A percentile compares a stretch with the other conserved stretches of the same genome.
Evolutionary conservation across 1,284 basidiomycete species (phyloP).

Genomic region (Trametes pubescens): DNA sequence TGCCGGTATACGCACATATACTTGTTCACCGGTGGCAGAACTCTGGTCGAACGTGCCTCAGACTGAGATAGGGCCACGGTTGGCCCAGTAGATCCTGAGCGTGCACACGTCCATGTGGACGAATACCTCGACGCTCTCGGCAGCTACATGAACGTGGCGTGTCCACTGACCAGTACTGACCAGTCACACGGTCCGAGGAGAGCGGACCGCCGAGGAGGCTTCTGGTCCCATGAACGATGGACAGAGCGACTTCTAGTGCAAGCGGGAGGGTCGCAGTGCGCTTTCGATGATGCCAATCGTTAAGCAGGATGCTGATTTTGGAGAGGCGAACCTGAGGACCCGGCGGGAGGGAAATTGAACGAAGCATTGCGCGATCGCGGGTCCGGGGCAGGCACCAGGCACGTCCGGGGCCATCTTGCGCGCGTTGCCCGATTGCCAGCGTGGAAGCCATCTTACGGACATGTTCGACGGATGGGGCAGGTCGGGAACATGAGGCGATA

Average conservation of each 20-base stretch:
- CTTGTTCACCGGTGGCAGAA: no score
- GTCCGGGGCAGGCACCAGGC: constrained; percentile 26
- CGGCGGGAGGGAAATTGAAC: neutral
- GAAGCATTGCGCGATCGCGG: constrained; percentile 7
- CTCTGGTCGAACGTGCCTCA: no score
- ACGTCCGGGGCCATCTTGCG: constrained; percentile 1
- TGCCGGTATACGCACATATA: no score
- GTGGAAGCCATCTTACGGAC: neutral
- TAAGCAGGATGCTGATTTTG: neutral
- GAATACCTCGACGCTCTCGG: no score
- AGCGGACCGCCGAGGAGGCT: neutral
- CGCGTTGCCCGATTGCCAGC: neutral
- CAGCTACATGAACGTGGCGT: no score
- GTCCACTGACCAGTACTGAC: neutral
- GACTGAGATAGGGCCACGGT: no score
- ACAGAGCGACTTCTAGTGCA: neutral
- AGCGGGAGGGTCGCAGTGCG: neutral
- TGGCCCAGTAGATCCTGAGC: no score
- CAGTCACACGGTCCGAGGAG: neutral
- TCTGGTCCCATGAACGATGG: neutral
- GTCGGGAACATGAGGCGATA: neutral
- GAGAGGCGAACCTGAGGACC: neutral
- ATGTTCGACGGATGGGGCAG: neutral
- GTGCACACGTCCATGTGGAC: no score
- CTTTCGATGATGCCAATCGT: neutral